Evolutionary conservation across 768 basidiomycete species (phyloP), one percentile per base, ranked within the genome.

Genomic region (Ramaria sp.): DNA sequence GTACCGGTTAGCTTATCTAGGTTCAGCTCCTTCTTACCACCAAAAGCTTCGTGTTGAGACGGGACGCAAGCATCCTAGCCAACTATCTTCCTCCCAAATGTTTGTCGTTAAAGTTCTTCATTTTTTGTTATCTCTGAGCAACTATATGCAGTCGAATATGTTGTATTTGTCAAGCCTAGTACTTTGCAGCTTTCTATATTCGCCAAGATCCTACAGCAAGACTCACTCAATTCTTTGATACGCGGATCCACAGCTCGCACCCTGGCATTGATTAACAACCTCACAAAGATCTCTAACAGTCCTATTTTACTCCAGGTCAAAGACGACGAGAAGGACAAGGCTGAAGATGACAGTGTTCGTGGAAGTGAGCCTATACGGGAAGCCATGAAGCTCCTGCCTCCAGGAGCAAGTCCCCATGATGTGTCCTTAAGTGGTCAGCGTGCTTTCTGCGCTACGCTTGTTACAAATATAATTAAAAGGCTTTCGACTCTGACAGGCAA

Each of bases 141-240:
- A 13, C 2, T n/a, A 54, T 33, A 17, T 24, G 7, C 61, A 98
- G 95, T 89, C 66, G 96, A 99, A 82, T 97, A 95, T 66, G 88
- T 95, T n/a, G 84, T 98, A n/a, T 98, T 98, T 68, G 77, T 96
- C 31, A 83, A 84, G 5, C 95, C 96, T 0, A 93, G 92, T 0
- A 50, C 70, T n/a, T 71, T 96, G 17, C 95, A 99, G 63, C 69
- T 89, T 6, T 73, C 79, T 12, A 85, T 98, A 63, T 91, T 93
- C 64, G 72, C 75, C 10, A 82, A 77, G 43, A 82, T 97, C 11
- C 78, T 99, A 7, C 75, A 81, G 30, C 82, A 84, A 0, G 81
- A 83, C 51, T 81, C 81, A 58, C 68, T 93, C 27, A 81, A 85
- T 59, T 76, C 78, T 50, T 71, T 94, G 6, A 78, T 86, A 27